phyloP scores from a whole-genome alignment of 2,329 filamentous ascomycete genomes.

The Cladosporium sp. region DNA sequence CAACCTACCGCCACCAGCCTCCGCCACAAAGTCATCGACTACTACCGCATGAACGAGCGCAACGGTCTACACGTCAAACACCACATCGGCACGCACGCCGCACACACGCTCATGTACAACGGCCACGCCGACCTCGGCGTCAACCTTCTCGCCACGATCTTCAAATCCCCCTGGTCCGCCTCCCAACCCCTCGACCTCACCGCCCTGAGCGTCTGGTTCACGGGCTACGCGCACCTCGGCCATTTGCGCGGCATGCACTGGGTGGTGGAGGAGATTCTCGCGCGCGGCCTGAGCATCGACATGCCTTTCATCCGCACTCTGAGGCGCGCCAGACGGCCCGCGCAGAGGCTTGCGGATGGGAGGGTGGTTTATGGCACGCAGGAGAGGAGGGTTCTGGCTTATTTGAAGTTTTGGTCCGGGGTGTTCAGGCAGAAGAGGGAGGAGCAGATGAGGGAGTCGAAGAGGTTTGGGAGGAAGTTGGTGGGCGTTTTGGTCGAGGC shows the following conservation, averaged over 20 bases:
- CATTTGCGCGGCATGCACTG: constrained; percentile 24
- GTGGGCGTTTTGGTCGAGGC: constrained; percentile 10
- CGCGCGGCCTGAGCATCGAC: constrained; percentile 26
- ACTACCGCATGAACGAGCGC: constrained; percentile 29
- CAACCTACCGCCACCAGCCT: constrained; percentile 18
- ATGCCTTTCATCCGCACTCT: constrained; percentile 19
- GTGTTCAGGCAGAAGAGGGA: constrained; percentile 13
- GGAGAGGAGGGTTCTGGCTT: neutral
- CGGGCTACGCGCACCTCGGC: constrained; percentile 24
- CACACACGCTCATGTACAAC: constrained; percentile 27
- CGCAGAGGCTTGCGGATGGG: neutral
- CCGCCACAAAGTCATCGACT: constrained; percentile 21
- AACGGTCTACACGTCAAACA: constrained; percentile 25
- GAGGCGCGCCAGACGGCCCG: constrained; percentile 8
- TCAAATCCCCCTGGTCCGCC: constrained; percentile 20
- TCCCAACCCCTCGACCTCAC: constrained; percentile 25
- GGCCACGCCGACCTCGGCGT: constrained; percentile 23
- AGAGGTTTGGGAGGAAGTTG: constrained; percentile 17
- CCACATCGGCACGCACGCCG: constrained; percentile 27
- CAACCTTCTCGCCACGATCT: constrained; percentile 27
- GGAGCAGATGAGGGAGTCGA: constrained; percentile 15
- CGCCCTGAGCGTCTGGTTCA: constrained; percentile 30
- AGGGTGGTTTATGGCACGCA: neutral
- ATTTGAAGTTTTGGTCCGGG: constrained; percentile 6
- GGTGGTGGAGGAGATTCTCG: constrained; percentile 27